Percentiles rank a stretch among this genome's conserved stretches.
phyloP scores from a whole-genome alignment of 768 basidiomycete species.

The Xerocomellus amylosporus region DNA sequence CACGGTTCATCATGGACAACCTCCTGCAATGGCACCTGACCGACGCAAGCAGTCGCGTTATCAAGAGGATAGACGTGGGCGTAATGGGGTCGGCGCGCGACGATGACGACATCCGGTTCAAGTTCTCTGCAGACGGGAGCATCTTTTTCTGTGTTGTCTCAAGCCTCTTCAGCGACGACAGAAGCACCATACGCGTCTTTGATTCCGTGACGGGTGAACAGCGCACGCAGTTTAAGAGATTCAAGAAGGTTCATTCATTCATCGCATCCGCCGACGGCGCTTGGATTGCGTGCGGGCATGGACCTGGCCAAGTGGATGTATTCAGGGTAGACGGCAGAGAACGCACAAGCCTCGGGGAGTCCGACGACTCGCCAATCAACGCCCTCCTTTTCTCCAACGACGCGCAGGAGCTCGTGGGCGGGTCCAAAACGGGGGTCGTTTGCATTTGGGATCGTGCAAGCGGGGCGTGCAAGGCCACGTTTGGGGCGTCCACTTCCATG shows the following conservation, averaged over 20 bases:
- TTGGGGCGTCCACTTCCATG: neutral
- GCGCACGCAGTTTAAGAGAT: conserved; percentile 1
- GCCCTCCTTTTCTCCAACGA: conserved; percentile 19
- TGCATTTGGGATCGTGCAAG: conserved; percentile 19
- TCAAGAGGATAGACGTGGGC: conserved; percentile 13
- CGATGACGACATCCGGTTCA: neutral
- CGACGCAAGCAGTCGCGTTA: neutral
- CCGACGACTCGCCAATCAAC: neutral
- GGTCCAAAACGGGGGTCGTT: conserved; percentile 13
- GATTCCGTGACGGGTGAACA: conserved; percentile 10
- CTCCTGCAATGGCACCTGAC: neutral
- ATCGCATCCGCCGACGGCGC: conserved; percentile 2
- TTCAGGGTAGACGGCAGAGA: neutral
- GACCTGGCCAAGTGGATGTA: conserved; percentile 1
- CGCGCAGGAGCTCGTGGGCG: conserved; percentile 17
- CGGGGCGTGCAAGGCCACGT: conserved; percentile 12
- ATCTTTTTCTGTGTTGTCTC: conserved; percentile 1
- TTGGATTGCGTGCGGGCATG: conserved; percentile 11
- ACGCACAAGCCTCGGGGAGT: neutral
- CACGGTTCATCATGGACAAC: conserved; percentile 7
- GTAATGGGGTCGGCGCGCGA: neutral
- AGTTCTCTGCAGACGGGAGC: conserved; percentile 14
- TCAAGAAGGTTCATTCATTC: conserved; percentile 8
- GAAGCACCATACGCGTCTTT: conserved; percentile 8
- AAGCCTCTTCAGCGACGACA: conserved; percentile 4